phyloP scores from a whole-genome alignment of 169 alveolate species.

The Eimeria necatrix region DNA sequence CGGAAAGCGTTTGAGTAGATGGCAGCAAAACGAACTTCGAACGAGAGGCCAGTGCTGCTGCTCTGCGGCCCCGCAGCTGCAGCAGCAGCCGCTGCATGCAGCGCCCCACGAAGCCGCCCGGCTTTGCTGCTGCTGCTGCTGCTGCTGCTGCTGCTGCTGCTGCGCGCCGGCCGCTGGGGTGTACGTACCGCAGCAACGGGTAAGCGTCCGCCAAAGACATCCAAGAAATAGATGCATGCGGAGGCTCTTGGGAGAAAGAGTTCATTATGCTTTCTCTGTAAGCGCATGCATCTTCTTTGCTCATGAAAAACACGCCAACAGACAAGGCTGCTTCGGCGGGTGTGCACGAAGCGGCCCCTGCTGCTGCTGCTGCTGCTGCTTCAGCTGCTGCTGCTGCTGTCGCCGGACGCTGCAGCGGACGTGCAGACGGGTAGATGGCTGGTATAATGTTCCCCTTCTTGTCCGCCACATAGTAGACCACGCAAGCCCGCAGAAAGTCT shows the following conservation, averaged over 20 bases:
- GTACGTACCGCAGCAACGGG: slow-evolving; percentile 2
- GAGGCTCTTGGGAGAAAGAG: neutral
- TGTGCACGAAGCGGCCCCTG: slow-evolving; percentile 2
- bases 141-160: slow-evolving; percentile 46
- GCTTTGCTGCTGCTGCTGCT: neutral
- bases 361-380: slow-evolving; percentile 1
- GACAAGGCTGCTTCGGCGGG: slow-evolving; percentile 22
- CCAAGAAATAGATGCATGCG: neutral
- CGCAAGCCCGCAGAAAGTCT: neutral
- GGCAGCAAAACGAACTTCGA: neutral
- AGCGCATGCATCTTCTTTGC: neutral
- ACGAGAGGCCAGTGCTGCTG: neutral
- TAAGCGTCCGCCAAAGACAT: neutral
- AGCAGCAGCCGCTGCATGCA: neutral
- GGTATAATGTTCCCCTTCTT: neutral
- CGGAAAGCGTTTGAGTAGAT: neutral
- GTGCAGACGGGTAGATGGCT: slow-evolving; percentile 21
- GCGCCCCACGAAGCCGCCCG: neutral
- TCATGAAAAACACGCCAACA: slow-evolving; percentile 20
- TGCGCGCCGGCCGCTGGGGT: slow-evolving; percentile 46
- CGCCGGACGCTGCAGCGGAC: neutral
- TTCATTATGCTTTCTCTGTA: neutral
- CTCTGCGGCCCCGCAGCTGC: neutral
- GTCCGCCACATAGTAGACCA: slow-evolving; percentile 37
- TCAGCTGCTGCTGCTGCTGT: slow-evolving; percentile 46